A percentile compares a stretch with the other conserved stretches of the same genome.
phyloP scores from a whole-genome alignment of 352 stramenopile genomes.

The Globisporangium polare region DNA sequence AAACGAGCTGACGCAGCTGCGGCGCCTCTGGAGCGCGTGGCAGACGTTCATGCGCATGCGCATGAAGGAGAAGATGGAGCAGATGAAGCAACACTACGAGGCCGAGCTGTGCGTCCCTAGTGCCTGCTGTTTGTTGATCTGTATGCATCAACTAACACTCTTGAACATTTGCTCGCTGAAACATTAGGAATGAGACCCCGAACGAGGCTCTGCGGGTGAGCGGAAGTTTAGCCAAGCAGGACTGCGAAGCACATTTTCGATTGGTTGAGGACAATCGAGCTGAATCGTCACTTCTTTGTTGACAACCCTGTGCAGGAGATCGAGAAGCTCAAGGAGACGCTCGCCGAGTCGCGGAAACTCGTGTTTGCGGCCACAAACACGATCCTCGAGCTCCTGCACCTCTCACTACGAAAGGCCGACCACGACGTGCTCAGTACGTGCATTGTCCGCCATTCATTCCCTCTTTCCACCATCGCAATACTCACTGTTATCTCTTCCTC shows the following conservation, averaged over 20 bases:
- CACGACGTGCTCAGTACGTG: slow-evolving; percentile 52
- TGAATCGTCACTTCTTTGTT: background rate
- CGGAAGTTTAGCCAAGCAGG: background rate
- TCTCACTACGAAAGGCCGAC: slow-evolving; percentile 52
- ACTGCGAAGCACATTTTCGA: background rate
- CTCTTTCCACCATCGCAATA: background rate
- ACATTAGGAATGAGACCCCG: slow-evolving; percentile 34
- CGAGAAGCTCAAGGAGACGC: slow-evolving; percentile 48
- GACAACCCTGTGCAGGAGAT: slow-evolving; percentile 33
- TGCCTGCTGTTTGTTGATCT: background rate
- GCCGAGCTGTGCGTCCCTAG: slow-evolving; percentile 43
- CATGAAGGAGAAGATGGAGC: slow-evolving; percentile 46
- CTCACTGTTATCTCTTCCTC: background rate
- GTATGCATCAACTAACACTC: background rate
- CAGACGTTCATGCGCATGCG: slow-evolving; percentile 48
- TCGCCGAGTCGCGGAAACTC: slow-evolving; percentile 50
- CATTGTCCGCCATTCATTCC: too few species aligned
- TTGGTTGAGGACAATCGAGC: background rate
- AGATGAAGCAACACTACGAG: slow-evolving; percentile 52
- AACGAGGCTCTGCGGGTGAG: slow-evolving; percentile 36
- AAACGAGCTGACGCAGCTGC: slow-evolving; percentile 44
- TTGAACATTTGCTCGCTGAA: too few species aligned
- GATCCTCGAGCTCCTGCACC: slow-evolving; percentile 55
- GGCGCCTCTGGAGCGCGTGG: slow-evolving; percentile 45
- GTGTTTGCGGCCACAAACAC: slow-evolving; percentile 57